phyloP scores from a whole-genome alignment of 1,284 basidiomycete species.

The Pseudozyma tsukubaensis region DNA sequence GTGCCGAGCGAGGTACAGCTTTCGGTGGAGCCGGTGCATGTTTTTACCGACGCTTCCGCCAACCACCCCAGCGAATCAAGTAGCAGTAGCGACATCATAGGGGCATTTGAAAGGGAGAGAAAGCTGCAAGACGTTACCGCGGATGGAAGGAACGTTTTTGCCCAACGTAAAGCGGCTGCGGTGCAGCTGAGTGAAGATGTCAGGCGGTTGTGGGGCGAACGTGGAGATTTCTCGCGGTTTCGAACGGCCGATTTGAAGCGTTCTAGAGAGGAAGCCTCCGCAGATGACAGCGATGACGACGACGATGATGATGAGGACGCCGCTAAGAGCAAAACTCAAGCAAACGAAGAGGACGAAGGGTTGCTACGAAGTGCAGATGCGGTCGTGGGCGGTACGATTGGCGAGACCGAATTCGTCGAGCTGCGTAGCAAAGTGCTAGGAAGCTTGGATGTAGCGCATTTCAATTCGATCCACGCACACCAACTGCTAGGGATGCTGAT shows the following conservation, averaged over 20 bases:
- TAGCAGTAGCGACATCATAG: neutral
- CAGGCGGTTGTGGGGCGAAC: slow-evolving; percentile 55
- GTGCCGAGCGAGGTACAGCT: slow-evolving; percentile 20
- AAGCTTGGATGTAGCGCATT: slow-evolving; percentile 53
- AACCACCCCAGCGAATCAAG: neutral
- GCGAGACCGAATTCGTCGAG: slow-evolving; percentile 53
- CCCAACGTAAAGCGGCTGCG: slow-evolving; percentile 1
- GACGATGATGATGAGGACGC: slow-evolving; percentile 18
- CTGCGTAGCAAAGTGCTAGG: slow-evolving; percentile 48
- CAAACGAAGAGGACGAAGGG: slow-evolving; percentile 4
- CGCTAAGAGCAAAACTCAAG: neutral
- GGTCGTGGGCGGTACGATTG: slow-evolving; percentile 42
- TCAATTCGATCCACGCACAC: slow-evolving; percentile 59
- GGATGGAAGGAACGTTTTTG: slow-evolving; percentile 35
- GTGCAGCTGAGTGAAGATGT: slow-evolving; percentile 36
- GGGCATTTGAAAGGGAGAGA: slow-evolving; percentile 31
- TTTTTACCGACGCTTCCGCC: slow-evolving; percentile 22
- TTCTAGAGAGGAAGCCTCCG: neutral
- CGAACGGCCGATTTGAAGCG: slow-evolving; percentile 11
- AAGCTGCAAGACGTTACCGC: slow-evolving; percentile 23
- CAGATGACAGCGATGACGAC: neutral
- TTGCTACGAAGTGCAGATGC: slow-evolving; percentile 7
- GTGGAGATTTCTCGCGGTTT: slow-evolving; percentile 57
- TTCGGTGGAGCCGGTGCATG: slow-evolving; percentile 35
- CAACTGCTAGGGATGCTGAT: slow-evolving; percentile 58